A percentile compares a stretch with the other conserved stretches of the same genome.
Conservation (phyloP, 164 flowering plant species). For the Litsea cubeba region DNA sequence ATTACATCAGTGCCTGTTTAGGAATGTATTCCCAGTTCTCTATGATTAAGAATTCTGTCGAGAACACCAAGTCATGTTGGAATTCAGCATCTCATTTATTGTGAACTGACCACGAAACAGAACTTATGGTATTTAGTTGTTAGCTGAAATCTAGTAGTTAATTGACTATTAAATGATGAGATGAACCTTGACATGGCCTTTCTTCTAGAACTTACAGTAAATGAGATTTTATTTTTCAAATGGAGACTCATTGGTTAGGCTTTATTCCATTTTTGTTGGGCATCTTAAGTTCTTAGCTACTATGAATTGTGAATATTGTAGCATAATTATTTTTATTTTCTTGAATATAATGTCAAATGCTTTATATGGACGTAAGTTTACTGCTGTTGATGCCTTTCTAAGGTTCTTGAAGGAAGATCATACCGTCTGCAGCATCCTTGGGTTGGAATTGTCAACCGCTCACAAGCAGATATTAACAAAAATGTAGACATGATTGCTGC, state of each 20-base stretch:
- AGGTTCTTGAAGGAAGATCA: constrained; percentile 92
- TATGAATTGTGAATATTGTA: not conserved
- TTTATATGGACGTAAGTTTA: constrained; percentile 1
- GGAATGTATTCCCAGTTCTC: not conserved
- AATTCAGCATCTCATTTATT: not conserved
- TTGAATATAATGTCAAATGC: not conserved
- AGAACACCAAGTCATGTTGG: not conserved
- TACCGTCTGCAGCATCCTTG: constrained; percentile 83
- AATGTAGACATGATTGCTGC: constrained; percentile 85
- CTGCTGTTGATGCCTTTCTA: constrained; percentile 16
- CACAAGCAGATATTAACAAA: constrained; percentile 90
- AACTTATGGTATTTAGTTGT: not conserved
- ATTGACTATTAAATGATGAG: not conserved
- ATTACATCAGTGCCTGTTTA: not conserved
- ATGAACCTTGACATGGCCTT: not conserved
- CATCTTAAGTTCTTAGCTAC: not conserved
- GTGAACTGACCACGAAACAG: not conserved
- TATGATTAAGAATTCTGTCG: not conserved
- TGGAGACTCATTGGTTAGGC: not conserved
- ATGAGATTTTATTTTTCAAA: not conserved
- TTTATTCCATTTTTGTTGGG: not conserved
- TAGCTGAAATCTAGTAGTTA: not conserved
- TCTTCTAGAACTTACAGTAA: not conserved
- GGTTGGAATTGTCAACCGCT: constrained; percentile 93
- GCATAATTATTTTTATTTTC: not conserved